Evolutionary conservation across 305 asterid genomes (phyloP), one percentile per base, ranked within the genome.

Genomic region (Fraxinus sp.): DNA sequence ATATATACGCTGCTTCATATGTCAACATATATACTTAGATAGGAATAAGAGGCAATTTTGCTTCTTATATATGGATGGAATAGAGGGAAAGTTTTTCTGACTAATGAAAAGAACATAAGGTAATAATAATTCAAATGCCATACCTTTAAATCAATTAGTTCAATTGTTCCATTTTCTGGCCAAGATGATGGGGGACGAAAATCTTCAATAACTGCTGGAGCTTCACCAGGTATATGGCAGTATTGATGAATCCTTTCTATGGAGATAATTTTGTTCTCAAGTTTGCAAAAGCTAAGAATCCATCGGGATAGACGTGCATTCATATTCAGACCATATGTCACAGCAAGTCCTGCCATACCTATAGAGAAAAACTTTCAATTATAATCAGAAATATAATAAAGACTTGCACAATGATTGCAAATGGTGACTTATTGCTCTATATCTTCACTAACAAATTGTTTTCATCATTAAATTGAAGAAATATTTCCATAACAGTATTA

Each of bases 321-420:
- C 93, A 96, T 76, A 84, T 96, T 96, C 78, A 96, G 93, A 82
- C 99, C 99, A 79, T 96, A 96, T 9, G 99, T 94, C 83, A 93
- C 98, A 55, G 99, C 98, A 80, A 94, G 97, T 81, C 99, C 99
- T 68, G 99, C 99, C 98, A 97, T 94, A 90, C 98, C 99, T 96
- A 64, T 57, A 33, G 76, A 71, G 55, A 52, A 82, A 80, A 0
- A 22, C 16, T 66, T 24, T 0, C 26, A 49, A 68, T 35, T 32
- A 39, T 57, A 57, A 57, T 57, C 22, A 57, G 68, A 57, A 18
- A 2, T 20, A 20, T 57, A 7, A 57, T 8, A 77, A 11, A 84
- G 22, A 46, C 28, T 75, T 72, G 77, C 64, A n/a, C 66, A 64
- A 80, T 80, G 41, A 72, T 55, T 76, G 46, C 78, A 10, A 66